These are phyloP conservation scores for Colletotrichum ledebouriae DNA, from an alignment of 2,329 filamentous ascomycete species.

Conservation along the genomic window DNA sequence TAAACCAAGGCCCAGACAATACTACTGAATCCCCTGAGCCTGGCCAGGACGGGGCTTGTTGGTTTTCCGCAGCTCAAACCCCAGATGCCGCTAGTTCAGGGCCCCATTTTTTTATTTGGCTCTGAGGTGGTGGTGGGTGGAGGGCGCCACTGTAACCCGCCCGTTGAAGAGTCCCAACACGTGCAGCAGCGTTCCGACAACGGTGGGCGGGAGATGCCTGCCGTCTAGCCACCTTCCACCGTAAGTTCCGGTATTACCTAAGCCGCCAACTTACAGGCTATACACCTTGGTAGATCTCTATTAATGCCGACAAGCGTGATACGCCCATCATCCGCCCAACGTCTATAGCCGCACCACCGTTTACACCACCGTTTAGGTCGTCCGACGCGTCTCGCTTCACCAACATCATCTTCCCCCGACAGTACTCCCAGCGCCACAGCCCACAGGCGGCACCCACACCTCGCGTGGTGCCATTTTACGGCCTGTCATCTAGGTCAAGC, in stretches of 20 bases:
- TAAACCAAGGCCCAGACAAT: not conserved
- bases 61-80: constrained; percentile 16
- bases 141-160: not conserved
- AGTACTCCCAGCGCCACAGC: not conserved
- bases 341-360: not conserved
- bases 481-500: not conserved
- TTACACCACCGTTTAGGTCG: constrained; percentile 20
- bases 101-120: constrained; percentile 13
- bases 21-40: constrained; percentile 13
- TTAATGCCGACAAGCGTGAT: not conserved
- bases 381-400: constrained; percentile 1
- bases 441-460: too few relatives aligned
- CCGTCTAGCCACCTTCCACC: not conserved
- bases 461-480: not conserved
- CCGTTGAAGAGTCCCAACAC: constrained; percentile 12
- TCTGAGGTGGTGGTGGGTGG: constrained; percentile 17
- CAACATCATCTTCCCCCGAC: constrained; percentile 7
- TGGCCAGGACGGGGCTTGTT: not conserved
- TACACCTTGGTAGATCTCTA: constrained; percentile 3
- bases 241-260: not conserved
- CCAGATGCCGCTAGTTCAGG: constrained; percentile 12
- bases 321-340: not conserved
- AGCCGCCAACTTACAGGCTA: not conserved
- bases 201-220: not conserved
- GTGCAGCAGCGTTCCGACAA: constrained; percentile 12